Evolutionary conservation across 768 basidiomycete genomes (phyloP), one percentile per base, ranked within the genome.

Genomic region (Chlorophyllum brunneum): DNA sequence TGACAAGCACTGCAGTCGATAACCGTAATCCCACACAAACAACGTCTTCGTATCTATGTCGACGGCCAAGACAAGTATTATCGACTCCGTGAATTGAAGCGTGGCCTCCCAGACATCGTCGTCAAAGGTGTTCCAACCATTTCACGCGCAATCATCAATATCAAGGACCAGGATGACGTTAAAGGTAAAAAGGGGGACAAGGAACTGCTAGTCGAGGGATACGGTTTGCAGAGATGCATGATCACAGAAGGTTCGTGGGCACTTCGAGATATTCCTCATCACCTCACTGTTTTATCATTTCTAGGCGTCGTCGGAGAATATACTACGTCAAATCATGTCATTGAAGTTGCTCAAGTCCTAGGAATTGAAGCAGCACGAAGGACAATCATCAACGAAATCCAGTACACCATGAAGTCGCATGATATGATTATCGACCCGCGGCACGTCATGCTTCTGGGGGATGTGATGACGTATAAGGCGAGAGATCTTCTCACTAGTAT

Each of bases 351-450:
- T 9, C 82, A 90, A 63, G 95, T 98, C 6, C 80, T 99, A n/a
- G 97, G 97, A 30, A 98, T 99, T 54, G 97, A 99, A 63, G 97
- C 97, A 4, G 95, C 97, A 3, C 81, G 97, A 54, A 74, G 78
- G 55, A 95, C 94, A 2, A 97, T 99, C 69, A 86, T 97, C 69
- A 90, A 95, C 63, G 93, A 99, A 66, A 97, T 98, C 59, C 89
- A 95, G 65, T 91, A 92, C 64, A 98, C 92, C 9, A 99, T 99
- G 97, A 81, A 83, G 58, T 88, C 86, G 49, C 97, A 99, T 73
- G 93, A 93, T 61, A 95, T 99, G 89, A 94, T 86, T 54, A 98
- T 99, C 61, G 97, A 99, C 67, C 95, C 95, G 56, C 89, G 97
- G 48, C 97, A 99, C 67, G 91, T 98, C 61, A 97, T 98, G 92